Evolutionary conservation across 2,329 filamentous ascomycete genomes (phyloP).

Genomic region (Sphaerulina vaccinii): DNA sequence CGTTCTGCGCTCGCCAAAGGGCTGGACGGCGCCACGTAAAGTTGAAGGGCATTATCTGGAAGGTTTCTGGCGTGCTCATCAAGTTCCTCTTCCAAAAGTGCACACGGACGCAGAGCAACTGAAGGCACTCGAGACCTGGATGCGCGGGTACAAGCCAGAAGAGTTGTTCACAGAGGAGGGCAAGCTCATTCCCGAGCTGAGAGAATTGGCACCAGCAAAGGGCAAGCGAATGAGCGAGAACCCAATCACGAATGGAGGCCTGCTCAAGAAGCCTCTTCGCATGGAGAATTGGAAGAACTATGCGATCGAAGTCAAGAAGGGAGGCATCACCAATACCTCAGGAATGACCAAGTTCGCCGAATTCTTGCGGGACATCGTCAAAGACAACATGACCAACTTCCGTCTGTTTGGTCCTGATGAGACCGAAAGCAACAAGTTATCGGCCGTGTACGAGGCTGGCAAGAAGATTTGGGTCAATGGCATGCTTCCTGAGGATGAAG

Average conservation of each 20-base stretch:
- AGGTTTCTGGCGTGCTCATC: constrained; percentile 77
- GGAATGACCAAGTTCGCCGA: constrained; percentile 70
- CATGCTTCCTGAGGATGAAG: constrained; percentile 71
- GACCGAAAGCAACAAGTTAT: constrained; percentile 78
- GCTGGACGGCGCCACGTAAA: constrained; percentile 74
- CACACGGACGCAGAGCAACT: constrained; percentile 62
- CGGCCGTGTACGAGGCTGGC: constrained; percentile 66
- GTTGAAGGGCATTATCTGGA: constrained; percentile 68
- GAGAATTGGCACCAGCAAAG: constrained; percentile 63
- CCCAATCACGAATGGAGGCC: constrained; percentile 70
- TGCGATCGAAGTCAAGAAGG: constrained; percentile 59
- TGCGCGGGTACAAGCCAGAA: constrained; percentile 73
- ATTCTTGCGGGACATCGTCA: constrained; percentile 67
- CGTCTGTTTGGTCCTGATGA: constrained; percentile 77
- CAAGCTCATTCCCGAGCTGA: constrained; percentile 62
- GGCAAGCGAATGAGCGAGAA: constrained; percentile 74
- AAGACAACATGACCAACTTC: constrained; percentile 65
- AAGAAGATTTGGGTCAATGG: constrained; percentile 81
- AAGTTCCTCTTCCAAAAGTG: constrained; percentile 73
- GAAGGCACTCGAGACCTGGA: constrained; percentile 70
- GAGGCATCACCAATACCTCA: constrained; percentile 51
- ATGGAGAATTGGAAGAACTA: constrained; percentile 71
- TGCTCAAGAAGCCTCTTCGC: constrained; percentile 64
- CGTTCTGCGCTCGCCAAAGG: constrained; percentile 72
- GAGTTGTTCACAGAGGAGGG: constrained; percentile 66